Evolutionary conservation across 352 stramenopile species (phyloP).

Genomic region (Phytophthora rubi): DNA sequence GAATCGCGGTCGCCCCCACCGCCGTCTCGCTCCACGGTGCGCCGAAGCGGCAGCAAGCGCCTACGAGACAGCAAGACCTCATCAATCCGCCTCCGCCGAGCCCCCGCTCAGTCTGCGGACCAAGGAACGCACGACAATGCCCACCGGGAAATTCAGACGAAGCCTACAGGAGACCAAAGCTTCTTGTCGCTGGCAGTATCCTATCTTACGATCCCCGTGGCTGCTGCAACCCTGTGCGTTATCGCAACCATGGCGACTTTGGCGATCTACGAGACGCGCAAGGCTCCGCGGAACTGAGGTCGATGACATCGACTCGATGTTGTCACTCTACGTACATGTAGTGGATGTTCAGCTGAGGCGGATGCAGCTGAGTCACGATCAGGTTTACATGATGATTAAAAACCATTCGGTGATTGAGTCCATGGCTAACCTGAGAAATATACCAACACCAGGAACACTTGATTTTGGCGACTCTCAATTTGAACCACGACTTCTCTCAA

Average conservation of each 20-base stretch:
- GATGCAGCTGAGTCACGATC: neutral
- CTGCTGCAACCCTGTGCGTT: slow-evolving; percentile 39
- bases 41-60: slow-evolving; percentile 17
- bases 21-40: slow-evolving; percentile 14
- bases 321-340: neutral
- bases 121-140: slow-evolving; percentile 8
- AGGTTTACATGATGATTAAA: neutral
- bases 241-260: slow-evolving; percentile 39
- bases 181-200: slow-evolving; percentile 28
- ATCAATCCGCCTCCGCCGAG: slow-evolving; percentile 5
- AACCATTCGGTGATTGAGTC: too few relatives aligned
- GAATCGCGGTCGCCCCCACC: slow-evolving; percentile 30
- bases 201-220: slow-evolving; percentile 34
- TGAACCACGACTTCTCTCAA: too few relatives aligned
- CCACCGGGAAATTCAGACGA: slow-evolving; percentile 6
- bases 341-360: slow-evolving; percentile 14
- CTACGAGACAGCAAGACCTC: slow-evolving; percentile 16
- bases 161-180: slow-evolving; percentile 13
- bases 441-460: too few relatives aligned
- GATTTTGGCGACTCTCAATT: too few relatives aligned
- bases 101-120: slow-evolving; percentile 13
- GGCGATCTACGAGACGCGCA: slow-evolving; percentile 38
- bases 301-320: neutral
- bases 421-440: too few relatives aligned
- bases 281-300: slow-evolving; percentile 26